Percentiles rank a stretch among this genome's conserved stretches.
These are phyloP conservation scores for Protoeuglena noctilucae DNA, from an alignment of 139 green algal genomes.

Conservation along the genomic window DNA sequence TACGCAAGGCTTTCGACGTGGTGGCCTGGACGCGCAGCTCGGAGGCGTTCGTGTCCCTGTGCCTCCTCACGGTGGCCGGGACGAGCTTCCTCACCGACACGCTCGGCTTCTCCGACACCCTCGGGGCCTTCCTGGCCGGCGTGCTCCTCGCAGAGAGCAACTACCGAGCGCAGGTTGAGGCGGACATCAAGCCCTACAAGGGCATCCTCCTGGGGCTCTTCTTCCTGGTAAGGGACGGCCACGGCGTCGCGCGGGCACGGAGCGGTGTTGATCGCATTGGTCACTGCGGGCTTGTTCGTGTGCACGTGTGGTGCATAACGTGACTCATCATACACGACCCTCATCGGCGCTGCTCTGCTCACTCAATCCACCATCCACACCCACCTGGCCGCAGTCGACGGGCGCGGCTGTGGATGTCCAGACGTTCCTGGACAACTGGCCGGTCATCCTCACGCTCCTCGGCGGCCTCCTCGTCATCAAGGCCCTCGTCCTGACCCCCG, in stretches of 20 bases:
- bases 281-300: too few species aligned
- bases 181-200: constrained; percentile 78
- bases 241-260: not conserved
- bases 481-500: constrained; percentile 52
- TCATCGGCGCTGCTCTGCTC: too few species aligned
- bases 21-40: constrained; percentile 21
- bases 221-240: too few species aligned
- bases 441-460: constrained; percentile 46
- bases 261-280: too few species aligned
- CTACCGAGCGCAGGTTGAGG: constrained; percentile 70
- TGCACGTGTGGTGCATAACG: too few species aligned
- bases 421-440: constrained; percentile 45
- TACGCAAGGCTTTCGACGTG: constrained; percentile 60
- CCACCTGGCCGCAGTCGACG: too few species aligned
- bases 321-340: too few species aligned
- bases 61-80: constrained; percentile 77
- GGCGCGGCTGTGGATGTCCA: constrained; percentile 45
- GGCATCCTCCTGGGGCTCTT: constrained; percentile 83
- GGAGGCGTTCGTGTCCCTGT: constrained; percentile 88
- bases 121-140: constrained; percentile 81
- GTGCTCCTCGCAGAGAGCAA: constrained; percentile 75
- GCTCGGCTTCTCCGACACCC: constrained; percentile 75
- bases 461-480: constrained; percentile 71
- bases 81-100: constrained; percentile 55
- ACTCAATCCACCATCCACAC: too few species aligned